Evolutionary conservation across 805 yeast genomes (phyloP).

Genomic region (Priceomyces castillae): DNA sequence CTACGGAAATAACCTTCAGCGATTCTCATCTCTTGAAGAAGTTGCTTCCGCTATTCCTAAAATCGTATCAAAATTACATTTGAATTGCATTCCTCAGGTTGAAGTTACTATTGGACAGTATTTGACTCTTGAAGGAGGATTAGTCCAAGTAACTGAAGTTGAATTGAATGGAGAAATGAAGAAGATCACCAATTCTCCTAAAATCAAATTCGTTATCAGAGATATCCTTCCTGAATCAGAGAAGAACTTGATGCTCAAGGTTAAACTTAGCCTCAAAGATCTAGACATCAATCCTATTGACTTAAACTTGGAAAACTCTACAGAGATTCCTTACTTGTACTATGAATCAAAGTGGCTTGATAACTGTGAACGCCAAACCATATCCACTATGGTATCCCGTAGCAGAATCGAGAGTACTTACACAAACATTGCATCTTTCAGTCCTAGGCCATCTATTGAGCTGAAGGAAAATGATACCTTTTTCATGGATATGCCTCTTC

Average conservation of each 20-base stretch:
- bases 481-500: slow-evolving; percentile 22
- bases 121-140: slow-evolving; percentile 10
- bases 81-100: slow-evolving; percentile 22
- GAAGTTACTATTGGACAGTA: slow-evolving; percentile 15
- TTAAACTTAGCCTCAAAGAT: slow-evolving; percentile 7
- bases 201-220: slow-evolving; percentile 12
- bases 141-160: slow-evolving; percentile 16
- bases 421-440: not conserved
- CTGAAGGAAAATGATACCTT: slow-evolving; percentile 1
- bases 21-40: slow-evolving; percentile 17
- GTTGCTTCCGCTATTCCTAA: slow-evolving; percentile 14
- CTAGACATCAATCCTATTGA: not conserved
- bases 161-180: slow-evolving; percentile 24
- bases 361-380: slow-evolving; percentile 1
- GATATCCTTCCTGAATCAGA: slow-evolving; percentile 14
- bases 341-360: slow-evolving; percentile 11
- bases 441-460: not conserved
- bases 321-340: slow-evolving; percentile 9
- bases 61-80: slow-evolving; percentile 13
- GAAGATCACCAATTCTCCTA: slow-evolving; percentile 6
- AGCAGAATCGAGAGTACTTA: not conserved
- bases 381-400: not conserved
- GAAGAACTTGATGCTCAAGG: slow-evolving; percentile 14
- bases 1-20: slow-evolving; percentile 16
- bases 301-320: not conserved